Conservation (phyloP, 163 green algal genomes). For the Chloromonas sp. region DNA sequence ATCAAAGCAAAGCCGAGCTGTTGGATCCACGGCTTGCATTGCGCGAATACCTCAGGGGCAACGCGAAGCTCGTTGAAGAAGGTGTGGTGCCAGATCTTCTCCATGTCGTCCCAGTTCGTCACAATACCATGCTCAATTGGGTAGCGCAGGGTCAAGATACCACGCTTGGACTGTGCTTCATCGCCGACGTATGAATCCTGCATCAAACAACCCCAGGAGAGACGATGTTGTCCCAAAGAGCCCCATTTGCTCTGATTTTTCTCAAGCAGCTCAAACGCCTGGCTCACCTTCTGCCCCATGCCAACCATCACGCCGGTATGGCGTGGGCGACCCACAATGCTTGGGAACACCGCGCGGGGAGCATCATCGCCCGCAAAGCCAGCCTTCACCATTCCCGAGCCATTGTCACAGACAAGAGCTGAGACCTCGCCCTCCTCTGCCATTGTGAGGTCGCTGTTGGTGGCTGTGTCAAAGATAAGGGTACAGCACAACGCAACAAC, state of each 20-base stretch:
- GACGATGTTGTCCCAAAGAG: no score
- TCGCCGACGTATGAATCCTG: slow-evolving; percentile 96
- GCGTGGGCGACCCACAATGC: slow-evolving; percentile 79
- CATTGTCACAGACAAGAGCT: slow-evolving; percentile 70
- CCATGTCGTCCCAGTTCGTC: slow-evolving; percentile 99
- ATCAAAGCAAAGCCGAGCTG: no score
- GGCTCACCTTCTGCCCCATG: slow-evolving; percentile 85
- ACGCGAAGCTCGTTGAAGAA: slow-evolving; percentile 99
- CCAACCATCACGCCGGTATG: slow-evolving; percentile 78
- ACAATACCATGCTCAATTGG: slow-evolving; percentile 98
- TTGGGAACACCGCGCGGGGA: slow-evolving; percentile 79
- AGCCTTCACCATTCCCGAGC: slow-evolving; percentile 65
- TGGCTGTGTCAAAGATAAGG: no score
- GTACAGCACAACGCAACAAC: no score
- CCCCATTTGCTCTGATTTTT: no score
- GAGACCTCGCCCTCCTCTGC: slow-evolving; percentile 54
- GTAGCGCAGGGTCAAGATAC: slow-evolving; percentile 94
- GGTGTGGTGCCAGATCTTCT: slow-evolving; percentile 99
- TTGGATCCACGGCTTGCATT: no score
- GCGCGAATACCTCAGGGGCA: slow-evolving; percentile 82
- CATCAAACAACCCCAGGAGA: no score
- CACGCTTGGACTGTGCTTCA: slow-evolving; percentile 94
- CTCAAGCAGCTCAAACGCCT: neutral
- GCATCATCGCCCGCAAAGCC: slow-evolving; percentile 90
- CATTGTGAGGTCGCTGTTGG: no score